Percentiles rank a stretch among this genome's conserved stretches.
Conservation (phyloP, 2,329 filamentous ascomycete genomes). For the Didymella pinodella region DNA sequence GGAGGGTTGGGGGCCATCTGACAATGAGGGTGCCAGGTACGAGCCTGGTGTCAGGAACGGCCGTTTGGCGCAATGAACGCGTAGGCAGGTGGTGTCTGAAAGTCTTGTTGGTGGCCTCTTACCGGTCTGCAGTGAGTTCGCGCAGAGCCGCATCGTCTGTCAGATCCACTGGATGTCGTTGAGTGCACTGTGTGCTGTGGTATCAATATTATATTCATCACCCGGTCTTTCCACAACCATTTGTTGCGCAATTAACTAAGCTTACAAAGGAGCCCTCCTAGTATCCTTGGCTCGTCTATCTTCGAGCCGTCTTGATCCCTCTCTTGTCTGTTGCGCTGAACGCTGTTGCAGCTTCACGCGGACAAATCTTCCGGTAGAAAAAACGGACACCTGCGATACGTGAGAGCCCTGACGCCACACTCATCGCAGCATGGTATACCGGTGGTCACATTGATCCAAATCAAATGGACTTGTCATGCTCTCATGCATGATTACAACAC, state of each 20-base stretch:
- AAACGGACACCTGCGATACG: slow-evolving; percentile 6
- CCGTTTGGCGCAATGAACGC: background rate
- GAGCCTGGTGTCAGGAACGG: background rate
- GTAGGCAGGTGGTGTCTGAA: slow-evolving; percentile 7
- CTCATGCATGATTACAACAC: background rate
- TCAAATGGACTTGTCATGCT: slow-evolving; percentile 12
- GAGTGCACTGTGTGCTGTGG: background rate
- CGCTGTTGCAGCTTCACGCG: slow-evolving; percentile 5
- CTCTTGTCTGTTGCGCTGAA: background rate
- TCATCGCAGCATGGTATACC: slow-evolving; percentile 8
- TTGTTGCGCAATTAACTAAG: slow-evolving; percentile 11
- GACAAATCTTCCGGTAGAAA: slow-evolving; percentile 11
- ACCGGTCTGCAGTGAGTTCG: background rate
- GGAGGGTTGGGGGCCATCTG: slow-evolving; percentile 15
- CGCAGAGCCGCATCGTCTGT: slow-evolving; percentile 18
- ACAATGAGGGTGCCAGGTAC: slow-evolving; percentile 9
- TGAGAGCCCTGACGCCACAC: slow-evolving; percentile 6
- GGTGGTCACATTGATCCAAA: background rate
- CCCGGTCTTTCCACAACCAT: background rate
- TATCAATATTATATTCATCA: slow-evolving; percentile 20
- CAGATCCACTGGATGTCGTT: background rate
- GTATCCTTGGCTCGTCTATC: background rate
- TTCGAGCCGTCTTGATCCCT: background rate
- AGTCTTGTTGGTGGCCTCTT: background rate
- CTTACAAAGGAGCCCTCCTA: slow-evolving; percentile 20